A percentile compares a stretch with the other conserved stretches of the same genome.
These are phyloP conservation scores for Boletus pseudo-olivaceus DNA, from an alignment of 768 basidiomycete genomes.

Conservation along the genomic window DNA sequence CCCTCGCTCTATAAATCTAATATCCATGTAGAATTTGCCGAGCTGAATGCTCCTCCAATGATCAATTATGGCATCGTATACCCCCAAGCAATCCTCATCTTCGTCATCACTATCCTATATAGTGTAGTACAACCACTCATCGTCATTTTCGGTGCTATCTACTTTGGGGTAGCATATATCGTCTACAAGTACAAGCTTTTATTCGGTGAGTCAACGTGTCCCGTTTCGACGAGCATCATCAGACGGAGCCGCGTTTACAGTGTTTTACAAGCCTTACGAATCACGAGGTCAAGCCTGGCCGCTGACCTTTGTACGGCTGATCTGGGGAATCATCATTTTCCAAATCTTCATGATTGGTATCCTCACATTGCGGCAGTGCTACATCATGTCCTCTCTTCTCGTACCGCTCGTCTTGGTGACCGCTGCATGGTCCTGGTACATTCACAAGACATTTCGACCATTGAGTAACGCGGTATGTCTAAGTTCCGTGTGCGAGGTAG, in stretches of 20 bases:
- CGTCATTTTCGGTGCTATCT: conserved; percentile 90
- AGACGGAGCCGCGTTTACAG: conserved; percentile 38
- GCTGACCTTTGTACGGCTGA: conserved; percentile 86
- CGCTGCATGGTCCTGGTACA: conserved; percentile 77
- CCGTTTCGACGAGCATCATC: background rate
- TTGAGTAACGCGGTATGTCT: conserved; percentile 82
- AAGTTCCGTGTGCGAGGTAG: conserved; percentile 84
- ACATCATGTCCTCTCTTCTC: conserved; percentile 58
- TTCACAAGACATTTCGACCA: conserved; percentile 61
- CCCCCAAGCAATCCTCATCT: conserved; percentile 94
- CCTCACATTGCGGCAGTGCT: conserved; percentile 66
- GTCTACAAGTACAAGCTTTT: conserved; percentile 98
- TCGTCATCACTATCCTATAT: conserved; percentile 92
- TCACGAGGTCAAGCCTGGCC: conserved; percentile 98
- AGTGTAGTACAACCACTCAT: conserved; percentile 96
- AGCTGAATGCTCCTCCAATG: conserved; percentile 96
- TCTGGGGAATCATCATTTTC: conserved; percentile 92
- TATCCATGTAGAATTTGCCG: conserved; percentile 75
- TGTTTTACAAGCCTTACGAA: conserved; percentile 98
- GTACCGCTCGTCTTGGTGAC: conserved; percentile 76
- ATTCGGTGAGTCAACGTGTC: conserved; percentile 59
- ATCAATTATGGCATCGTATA: conserved; percentile 98
- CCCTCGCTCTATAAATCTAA: background rate
- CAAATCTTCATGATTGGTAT: conserved; percentile 96
- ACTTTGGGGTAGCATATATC: conserved; percentile 93